These are phyloP conservation scores for Cladosporium velox DNA, from an alignment of 2,329 filamentous ascomycete genomes.

Conservation along the genomic window DNA sequence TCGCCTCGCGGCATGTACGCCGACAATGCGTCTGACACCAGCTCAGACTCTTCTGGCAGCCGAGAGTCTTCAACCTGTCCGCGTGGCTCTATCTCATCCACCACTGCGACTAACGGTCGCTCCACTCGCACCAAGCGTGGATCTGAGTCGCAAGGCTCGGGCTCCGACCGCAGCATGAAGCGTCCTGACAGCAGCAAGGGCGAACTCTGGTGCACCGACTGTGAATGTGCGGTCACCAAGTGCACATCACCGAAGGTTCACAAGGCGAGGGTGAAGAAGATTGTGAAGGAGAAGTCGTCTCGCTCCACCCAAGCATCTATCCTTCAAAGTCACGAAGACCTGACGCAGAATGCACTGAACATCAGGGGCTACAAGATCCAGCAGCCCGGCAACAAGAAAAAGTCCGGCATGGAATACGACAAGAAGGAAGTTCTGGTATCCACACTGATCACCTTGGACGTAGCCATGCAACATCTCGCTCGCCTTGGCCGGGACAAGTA, in stretches of 20 bases:
- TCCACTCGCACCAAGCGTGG: slow-evolving; percentile 5
- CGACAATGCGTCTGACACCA: neutral
- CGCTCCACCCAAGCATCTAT: neutral
- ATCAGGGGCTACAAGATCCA: neutral
- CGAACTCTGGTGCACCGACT: neutral
- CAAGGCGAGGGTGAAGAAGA: slow-evolving; percentile 3
- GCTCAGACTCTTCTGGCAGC: neutral
- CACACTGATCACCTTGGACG: neutral
- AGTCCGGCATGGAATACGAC: neutral
- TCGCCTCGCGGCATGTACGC: neutral
- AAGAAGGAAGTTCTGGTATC: slow-evolving; percentile 5
- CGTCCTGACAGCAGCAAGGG: neutral
- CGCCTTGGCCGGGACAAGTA: too few species aligned
- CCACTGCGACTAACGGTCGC: neutral
- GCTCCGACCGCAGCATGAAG: neutral
- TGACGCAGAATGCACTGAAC: neutral
- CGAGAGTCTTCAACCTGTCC: neutral
- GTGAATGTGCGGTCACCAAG: neutral
- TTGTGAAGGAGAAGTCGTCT: neutral
- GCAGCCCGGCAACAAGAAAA: neutral
- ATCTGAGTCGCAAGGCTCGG: slow-evolving; percentile 2
- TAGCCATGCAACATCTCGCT: neutral
- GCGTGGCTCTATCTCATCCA: neutral
- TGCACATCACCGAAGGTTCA: neutral
- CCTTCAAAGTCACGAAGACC: slow-evolving; percentile 11